Evolutionary conservation across 2,329 filamentous ascomycete genomes (phyloP).

Genomic region (Lasiodiplodia theobromae): DNA sequence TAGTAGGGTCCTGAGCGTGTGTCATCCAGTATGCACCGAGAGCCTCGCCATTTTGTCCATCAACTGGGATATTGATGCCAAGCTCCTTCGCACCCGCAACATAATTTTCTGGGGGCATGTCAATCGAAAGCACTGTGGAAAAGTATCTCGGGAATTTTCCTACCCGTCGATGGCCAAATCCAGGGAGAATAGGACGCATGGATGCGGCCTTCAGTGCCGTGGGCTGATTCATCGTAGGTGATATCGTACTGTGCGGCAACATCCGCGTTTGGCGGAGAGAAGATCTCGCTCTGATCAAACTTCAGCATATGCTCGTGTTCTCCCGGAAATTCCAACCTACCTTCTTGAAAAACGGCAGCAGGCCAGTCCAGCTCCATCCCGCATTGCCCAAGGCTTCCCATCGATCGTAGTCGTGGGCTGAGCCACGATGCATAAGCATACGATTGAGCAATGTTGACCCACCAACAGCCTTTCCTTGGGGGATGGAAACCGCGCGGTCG

Average conservation of each 20-base stretch:
- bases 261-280: constrained; percentile 26
- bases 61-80: constrained; percentile 28
- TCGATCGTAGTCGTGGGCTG: constrained; percentile 29
- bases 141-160: not conserved
- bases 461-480: constrained; percentile 22
- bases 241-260: constrained; percentile 8
- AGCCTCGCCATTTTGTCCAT: constrained; percentile 31
- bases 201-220: constrained; percentile 30
- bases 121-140: not conserved
- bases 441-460: constrained; percentile 45
- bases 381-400: constrained; percentile 31
- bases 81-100: constrained; percentile 32
- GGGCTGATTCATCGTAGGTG: constrained; percentile 30
- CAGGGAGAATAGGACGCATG: constrained; percentile 18
- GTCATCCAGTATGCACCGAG: constrained; percentile 30
- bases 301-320: not conserved
- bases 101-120: constrained; percentile 17
- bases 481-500: constrained; percentile 8
- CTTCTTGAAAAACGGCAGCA: constrained; percentile 44
- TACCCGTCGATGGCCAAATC: constrained; percentile 21
- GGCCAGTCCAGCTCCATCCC: constrained; percentile 40
- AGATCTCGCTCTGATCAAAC: constrained; percentile 36
- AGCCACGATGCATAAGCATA: constrained; percentile 7
- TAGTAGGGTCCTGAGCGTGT: constrained; percentile 28
- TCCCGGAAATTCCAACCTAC: constrained; percentile 5